Evolutionary conservation across 2,329 filamentous ascomycete species (phyloP), one percentile per base, ranked within the genome.

Genomic region (Pseudogymnoascus sp.): DNA sequence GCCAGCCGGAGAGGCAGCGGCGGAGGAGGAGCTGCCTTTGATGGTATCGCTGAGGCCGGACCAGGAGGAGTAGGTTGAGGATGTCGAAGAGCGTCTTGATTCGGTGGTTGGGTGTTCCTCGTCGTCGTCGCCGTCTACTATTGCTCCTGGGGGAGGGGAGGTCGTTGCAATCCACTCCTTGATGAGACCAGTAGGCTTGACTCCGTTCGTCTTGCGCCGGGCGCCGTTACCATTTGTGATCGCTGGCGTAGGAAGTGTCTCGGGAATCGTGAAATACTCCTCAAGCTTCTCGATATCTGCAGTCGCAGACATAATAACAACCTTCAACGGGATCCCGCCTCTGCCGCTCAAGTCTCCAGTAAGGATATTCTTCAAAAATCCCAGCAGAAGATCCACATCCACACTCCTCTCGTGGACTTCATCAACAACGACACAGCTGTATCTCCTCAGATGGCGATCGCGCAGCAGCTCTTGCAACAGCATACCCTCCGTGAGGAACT

Each of bases 221-320:
- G 29, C 29, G 15, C 44, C 42, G 9, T 13, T 13, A 9, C 42
- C 44, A 31, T 51, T 51, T 51, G 44, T 51, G 8, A 29, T 15
- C 8, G 55, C 31, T 9, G 31, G 31, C 15, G 35, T 29, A 36
- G 31, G 6, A 35, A 38, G 10, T 27, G 7, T 36, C 15, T 38
- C 31, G 21, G 67, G 68, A 35, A 65, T 69, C 55, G 76, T 75
- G 66, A 97, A 97, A 73, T 96, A 97, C 0, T 79, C 78, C 44
- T 84, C 81, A 33, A 97, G 85, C 62, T 83, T 85, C 64, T 93
- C 87, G 63, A 96, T 86, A 73, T 97, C 91, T 38, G 92, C 91
- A 5, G 94, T 99, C 59, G 94, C 94, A 80, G 92, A 97, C 94
- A 99, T 99, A 71, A 97, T 84, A 35, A 96, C 84, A 3, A 97